Evolutionary conservation across 306 rosid genomes (phyloP).

Genomic region (Arachis stenosperma): DNA sequence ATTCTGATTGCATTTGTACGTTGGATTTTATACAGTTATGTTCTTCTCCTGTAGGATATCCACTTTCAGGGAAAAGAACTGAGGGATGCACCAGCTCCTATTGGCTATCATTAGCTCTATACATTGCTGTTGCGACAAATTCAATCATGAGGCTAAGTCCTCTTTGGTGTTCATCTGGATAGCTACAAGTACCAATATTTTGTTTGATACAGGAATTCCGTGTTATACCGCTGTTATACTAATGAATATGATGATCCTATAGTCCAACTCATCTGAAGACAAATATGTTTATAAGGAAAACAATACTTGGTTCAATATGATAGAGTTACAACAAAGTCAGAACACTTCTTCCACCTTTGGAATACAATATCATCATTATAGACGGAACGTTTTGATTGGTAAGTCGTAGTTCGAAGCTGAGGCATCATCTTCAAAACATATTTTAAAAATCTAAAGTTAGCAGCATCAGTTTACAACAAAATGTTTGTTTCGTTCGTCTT

Average conservation of each 20-base stretch:
- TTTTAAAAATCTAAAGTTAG: background rate
- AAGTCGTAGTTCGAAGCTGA: background rate
- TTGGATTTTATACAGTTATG: background rate
- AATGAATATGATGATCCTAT: constrained; percentile 1
- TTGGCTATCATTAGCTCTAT: constrained; percentile 58
- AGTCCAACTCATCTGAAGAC: constrained; percentile 18
- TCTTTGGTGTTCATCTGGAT: background rate
- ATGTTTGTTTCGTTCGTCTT: background rate
- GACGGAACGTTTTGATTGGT: background rate
- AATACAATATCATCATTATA: background rate
- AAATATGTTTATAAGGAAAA: background rate
- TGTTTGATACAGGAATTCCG: constrained; percentile 21
- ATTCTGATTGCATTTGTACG: constrained; percentile 18
- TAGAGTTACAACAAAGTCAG: background rate
- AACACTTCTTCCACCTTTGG: constrained; percentile 4
- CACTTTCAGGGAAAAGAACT: constrained; percentile 71
- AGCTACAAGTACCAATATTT: background rate
- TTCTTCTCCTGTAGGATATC: constrained; percentile 62
- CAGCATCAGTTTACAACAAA: background rate
- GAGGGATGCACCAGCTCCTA: constrained; percentile 77
- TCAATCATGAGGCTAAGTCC: background rate
- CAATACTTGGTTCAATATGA: constrained; percentile 4
- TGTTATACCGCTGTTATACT: background rate
- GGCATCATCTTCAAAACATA: background rate
- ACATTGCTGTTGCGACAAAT: background rate